These are phyloP conservation scores for Mycena galericulata DNA, from an alignment of 768 basidiomycete species.

Conservation along the genomic window DNA sequence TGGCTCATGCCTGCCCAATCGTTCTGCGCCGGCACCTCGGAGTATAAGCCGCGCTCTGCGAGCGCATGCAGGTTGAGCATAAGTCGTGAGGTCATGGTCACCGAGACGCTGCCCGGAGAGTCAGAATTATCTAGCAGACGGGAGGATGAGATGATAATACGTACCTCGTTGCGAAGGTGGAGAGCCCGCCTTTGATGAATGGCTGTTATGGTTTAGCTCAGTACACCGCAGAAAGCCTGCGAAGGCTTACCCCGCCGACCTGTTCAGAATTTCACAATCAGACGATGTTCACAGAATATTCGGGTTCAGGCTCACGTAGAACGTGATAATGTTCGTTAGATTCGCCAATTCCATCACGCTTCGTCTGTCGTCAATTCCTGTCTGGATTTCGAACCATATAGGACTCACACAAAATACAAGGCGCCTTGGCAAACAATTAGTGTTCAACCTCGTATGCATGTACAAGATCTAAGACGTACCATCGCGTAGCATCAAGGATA, in stretches of 20 bases:
- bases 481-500: conserved; percentile 1
- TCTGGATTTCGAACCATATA: neutral
- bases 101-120: neutral
- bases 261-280: neutral
- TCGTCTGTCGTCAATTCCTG: neutral
- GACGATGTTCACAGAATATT: neutral
- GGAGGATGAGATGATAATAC: no score
- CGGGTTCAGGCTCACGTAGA: conserved; percentile 1
- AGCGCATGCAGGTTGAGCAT: conserved; percentile 15
- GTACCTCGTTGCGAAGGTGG: neutral
- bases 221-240: neutral
- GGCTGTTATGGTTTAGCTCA: neutral
- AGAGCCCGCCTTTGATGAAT: neutral
- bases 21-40: neutral
- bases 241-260: neutral
- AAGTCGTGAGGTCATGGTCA: conserved; percentile 2
- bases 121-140: no score
- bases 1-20: neutral
- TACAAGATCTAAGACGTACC: neutral
- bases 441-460: neutral
- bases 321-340: neutral
- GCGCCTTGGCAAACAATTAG: neutral
- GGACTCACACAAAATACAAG: conserved; percentile 8
- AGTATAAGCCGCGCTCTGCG: conserved; percentile 1
- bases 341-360: conserved; percentile 11